Evolutionary conservation across 495 filamentous ascomycete genomes (phyloP).

Genomic region (Thozetella sp.): DNA sequence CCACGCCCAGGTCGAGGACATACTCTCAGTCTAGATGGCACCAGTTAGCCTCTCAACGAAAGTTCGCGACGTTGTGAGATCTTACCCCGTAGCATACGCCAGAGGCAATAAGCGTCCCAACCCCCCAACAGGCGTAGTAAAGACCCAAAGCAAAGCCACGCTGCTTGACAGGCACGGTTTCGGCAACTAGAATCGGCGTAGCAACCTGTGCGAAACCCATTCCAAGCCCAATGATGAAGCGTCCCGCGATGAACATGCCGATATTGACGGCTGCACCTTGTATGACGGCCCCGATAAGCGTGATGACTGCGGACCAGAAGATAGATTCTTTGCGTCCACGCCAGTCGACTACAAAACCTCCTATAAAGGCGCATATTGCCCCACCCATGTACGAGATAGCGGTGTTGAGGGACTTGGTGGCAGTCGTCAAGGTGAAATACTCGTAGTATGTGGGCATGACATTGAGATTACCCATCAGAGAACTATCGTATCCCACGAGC

Average conservation of each 20-base stretch:
- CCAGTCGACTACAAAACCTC: slow-evolving; percentile 7
- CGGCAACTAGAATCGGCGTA: slow-evolving; percentile 1
- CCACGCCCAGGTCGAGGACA: slow-evolving; percentile 17
- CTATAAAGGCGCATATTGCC: slow-evolving; percentile 5
- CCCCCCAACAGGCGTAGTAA: slow-evolving; percentile 2
- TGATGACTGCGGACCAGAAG: slow-evolving; percentile 6
- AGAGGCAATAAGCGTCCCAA: slow-evolving; percentile 15
- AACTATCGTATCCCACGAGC: slow-evolving; percentile 4
- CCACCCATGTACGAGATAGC: slow-evolving; percentile 11
- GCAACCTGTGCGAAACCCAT: slow-evolving; percentile 3
- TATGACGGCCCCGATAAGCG: slow-evolving; percentile 7
- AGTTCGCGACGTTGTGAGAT: background rate
- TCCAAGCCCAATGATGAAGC: slow-evolving; percentile 7
- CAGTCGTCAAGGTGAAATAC: slow-evolving; percentile 1
- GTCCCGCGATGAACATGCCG: slow-evolving; percentile 14
- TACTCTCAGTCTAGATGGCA: slow-evolving; percentile 10
- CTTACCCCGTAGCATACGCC: slow-evolving; percentile 7
- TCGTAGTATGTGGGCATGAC: background rate
- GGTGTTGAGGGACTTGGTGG: slow-evolving; percentile 5
- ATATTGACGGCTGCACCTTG: slow-evolving; percentile 8
- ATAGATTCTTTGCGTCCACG: slow-evolving; percentile 5
- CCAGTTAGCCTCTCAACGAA: background rate
- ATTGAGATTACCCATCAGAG: slow-evolving; percentile 3
- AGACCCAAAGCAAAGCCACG: slow-evolving; percentile 3
- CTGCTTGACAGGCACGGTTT: background rate